Percentiles rank a stretch among this genome's conserved stretches.
Conservation (phyloP, 345 rosid genomes). For the Linum lewisii region DNA sequence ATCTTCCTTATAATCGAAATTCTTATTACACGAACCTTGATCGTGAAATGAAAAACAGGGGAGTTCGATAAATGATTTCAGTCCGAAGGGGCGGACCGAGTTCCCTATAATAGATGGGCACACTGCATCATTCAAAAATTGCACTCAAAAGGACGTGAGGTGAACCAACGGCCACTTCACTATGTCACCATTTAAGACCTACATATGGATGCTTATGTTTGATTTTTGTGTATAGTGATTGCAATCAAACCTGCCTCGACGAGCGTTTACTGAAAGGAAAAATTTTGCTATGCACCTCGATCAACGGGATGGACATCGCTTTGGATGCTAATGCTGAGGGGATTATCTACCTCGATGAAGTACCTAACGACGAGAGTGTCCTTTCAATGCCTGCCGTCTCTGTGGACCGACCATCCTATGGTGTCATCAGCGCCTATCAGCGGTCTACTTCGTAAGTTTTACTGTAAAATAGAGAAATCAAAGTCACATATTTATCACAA, state of each 20-base stretch:
- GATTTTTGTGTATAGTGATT: not conserved
- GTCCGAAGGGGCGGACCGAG: slow-evolving; percentile 12
- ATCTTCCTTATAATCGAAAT: too few species aligned
- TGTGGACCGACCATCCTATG: slow-evolving; percentile 1
- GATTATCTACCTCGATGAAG: slow-evolving; percentile 6
- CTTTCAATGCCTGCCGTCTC: slow-evolving; percentile 22
- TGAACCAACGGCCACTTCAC: not conserved
- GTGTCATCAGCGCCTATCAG: slow-evolving; percentile 17
- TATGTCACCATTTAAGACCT: not conserved
- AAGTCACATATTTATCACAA: too few species aligned
- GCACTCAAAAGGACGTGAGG: not conserved
- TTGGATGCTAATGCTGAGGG: slow-evolving; percentile 26
- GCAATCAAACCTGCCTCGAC: slow-evolving; percentile 15
- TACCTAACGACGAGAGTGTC: not conserved
- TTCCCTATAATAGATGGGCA: slow-evolving; percentile 27
- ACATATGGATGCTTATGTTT: not conserved
- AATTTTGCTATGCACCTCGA: slow-evolving; percentile 21
- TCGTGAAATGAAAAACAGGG: too few species aligned
- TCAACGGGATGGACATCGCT: not conserved
- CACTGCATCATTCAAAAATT: slow-evolving; percentile 1
- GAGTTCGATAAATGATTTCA: slow-evolving; percentile 22
- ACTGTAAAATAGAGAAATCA: not conserved
- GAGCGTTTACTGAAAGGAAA: slow-evolving; percentile 26
- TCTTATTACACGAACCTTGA: too few species aligned
- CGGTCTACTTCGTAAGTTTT: slow-evolving; percentile 25